These are phyloP conservation scores for Candida silvatica DNA, from an alignment of 805 yeast genomes.

Conservation along the genomic window DNA sequence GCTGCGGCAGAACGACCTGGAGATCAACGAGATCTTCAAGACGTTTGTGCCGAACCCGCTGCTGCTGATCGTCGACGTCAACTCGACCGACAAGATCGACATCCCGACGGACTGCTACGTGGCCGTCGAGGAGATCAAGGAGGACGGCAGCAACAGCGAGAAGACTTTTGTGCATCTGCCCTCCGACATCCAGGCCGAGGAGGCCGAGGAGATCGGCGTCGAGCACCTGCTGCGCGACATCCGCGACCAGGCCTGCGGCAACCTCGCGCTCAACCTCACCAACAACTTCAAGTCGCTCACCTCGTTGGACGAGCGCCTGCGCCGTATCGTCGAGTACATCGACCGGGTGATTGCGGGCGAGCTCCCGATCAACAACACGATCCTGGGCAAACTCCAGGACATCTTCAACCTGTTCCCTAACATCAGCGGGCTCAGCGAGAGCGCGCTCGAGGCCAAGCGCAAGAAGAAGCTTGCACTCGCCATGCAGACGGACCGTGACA, in stretches of 20 bases:
- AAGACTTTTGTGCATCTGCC: constrained; percentile 92
- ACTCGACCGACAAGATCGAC: constrained; percentile 69
- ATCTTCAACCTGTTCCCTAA: constrained; percentile 91
- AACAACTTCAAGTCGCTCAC: constrained; percentile 82
- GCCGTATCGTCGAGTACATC: constrained; percentile 71
- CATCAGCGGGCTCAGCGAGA: constrained; percentile 29
- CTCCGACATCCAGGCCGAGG: constrained; percentile 91
- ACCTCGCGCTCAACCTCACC: constrained; percentile 76
- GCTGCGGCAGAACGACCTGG: constrained; percentile 77
- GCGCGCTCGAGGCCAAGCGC: not conserved
- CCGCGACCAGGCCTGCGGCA: constrained; percentile 95
- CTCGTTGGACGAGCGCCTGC: constrained; percentile 73
- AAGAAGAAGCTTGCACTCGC: not conserved
- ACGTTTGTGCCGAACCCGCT: constrained; percentile 76
- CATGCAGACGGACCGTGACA: not conserved
- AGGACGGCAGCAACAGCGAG: constrained; percentile 90
- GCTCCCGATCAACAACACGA: constrained; percentile 83
- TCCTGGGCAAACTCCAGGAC: constrained; percentile 88
- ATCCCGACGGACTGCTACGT: constrained; percentile 93
- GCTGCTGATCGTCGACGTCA: constrained; percentile 84
- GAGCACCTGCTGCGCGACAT: constrained; percentile 93
- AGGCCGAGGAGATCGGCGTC: constrained; percentile 98
- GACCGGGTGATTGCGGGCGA: constrained; percentile 61
- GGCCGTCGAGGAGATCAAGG: constrained; percentile 91
- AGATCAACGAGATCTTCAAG: constrained; percentile 84